Evolutionary conservation across 441 rosid genomes (phyloP), one percentile per base, ranked within the genome.

Genomic region (Erysimum cheiri): DNA sequence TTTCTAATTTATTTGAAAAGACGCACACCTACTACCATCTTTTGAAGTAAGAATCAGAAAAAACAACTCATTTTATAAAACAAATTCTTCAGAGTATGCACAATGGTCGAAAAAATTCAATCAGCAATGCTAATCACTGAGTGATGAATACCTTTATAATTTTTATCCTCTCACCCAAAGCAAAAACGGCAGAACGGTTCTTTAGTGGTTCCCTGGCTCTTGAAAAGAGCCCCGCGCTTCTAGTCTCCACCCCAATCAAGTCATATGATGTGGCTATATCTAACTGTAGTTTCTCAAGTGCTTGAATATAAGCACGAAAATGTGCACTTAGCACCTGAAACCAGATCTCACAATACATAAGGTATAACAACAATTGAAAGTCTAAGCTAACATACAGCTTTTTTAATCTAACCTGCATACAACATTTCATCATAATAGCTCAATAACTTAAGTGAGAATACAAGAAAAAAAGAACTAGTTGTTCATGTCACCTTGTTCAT

Each of bases 281-380:
- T 70, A 96, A 83, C 76, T 96, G 98, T 58, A 96, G 81, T 77
- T 96, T 96, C 82, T 96, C 98, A 79, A 91, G 74, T 12, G 97
- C 98, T 85, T 89, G 96, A 81, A 93, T 96, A 82, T 93, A 96
- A 73, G 98, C 93, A 79, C 94, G 96, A 70, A 96, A 93, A 86
- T 93, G 97, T 57, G 98, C 97, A 84, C 98, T 92, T 67, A 95
- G 76, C 71, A 95, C 98, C 98, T 92, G 95, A 83, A 77, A 74
- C 32, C 58, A 68, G 29, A 63, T 19, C 46, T 36, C 66, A 67
- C 59, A 73, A 55, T 12, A 35, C 12, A 62, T 47, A 24, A 43
- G 48, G 62, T 19, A 57, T 66, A 50, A 64, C 60, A 62, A 56
- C 19, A 48, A 39, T 9, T 61, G 53, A 26, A 60, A 10, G 41